Conservation (phyloP, 2,329 filamentous ascomycete species). For the Penicillium polonicum region DNA sequence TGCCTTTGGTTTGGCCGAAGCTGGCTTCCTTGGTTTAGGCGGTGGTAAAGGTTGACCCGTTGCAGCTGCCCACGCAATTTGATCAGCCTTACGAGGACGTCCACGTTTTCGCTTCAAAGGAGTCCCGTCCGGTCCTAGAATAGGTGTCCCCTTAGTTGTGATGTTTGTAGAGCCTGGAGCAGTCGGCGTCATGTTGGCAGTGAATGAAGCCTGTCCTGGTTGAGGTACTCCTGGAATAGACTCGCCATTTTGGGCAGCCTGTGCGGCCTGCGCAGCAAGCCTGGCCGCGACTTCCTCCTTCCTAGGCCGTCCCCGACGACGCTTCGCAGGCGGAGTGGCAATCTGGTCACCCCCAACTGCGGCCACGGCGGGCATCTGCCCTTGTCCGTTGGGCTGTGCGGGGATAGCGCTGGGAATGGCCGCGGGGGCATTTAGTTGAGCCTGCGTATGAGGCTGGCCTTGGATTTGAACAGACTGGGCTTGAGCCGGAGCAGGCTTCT, state of each 20-base stretch:
- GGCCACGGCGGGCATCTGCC: constrained; percentile 4
- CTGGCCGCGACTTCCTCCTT: constrained; percentile 28
- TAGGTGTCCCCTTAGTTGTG: constrained; percentile 12
- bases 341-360: constrained; percentile 8
- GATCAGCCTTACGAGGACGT: constrained; percentile 33
- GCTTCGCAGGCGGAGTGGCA: constrained; percentile 12
- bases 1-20: constrained; percentile 22
- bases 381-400: constrained; percentile 19
- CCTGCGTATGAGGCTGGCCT: not conserved
- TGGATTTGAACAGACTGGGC: constrained; percentile 2
- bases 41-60: constrained; percentile 21
- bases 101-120: constrained; percentile 33
- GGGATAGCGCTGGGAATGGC: constrained; percentile 3
- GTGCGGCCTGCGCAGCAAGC: constrained; percentile 19
- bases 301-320: constrained; percentile 27
- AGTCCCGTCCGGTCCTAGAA: constrained; percentile 25
- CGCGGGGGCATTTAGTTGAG: not conserved
- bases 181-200: constrained; percentile 21
- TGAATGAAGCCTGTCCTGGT: constrained; percentile 25
- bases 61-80: constrained; percentile 23
- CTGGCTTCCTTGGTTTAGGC: constrained; percentile 10
- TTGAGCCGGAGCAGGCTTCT: constrained; percentile 2
- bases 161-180: constrained; percentile 9
- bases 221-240: constrained; percentile 12
- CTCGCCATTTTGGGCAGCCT: constrained; percentile 18